Percentiles rank a stretch among this genome's conserved stretches.
Evolutionary conservation across 805 yeast genomes (phyloP).

Genomic region (Kluyveromyces lactis): DNA sequence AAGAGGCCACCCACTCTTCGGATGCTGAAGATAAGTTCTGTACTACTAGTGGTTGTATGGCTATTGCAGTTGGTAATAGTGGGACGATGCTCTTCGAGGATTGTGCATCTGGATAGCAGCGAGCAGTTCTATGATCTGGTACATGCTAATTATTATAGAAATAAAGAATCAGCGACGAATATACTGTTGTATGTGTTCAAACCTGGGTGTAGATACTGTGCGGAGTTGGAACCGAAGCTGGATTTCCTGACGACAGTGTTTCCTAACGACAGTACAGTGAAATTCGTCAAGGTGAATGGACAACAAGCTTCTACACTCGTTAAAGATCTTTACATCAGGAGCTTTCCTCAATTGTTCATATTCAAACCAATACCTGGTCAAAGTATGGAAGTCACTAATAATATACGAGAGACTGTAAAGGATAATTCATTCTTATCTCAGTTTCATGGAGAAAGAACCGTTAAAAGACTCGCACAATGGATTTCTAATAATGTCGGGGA

Average conservation of each 20-base stretch:
- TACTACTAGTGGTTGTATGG: too few relatives aligned
- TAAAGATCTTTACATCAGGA: conserved; percentile 32
- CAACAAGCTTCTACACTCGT: conserved; percentile 29
- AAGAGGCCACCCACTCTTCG: too few relatives aligned
- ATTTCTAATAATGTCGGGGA: conserved; percentile 25
- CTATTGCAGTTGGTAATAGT: too few relatives aligned
- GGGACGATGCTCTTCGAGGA: too few relatives aligned
- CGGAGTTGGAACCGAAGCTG: conserved; percentile 37
- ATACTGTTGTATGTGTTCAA: conserved; percentile 30
- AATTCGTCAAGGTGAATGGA: conserved; percentile 31
- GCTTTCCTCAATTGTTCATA: conserved; percentile 44
- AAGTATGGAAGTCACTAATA: neutral
- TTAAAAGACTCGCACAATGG: conserved; percentile 5
- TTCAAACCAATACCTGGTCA: conserved; percentile 22
- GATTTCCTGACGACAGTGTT: conserved; percentile 38
- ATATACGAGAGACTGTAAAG: neutral
- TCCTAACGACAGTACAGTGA: conserved; percentile 28
- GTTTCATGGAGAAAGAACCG: conserved; percentile 1
- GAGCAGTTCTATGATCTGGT: neutral
- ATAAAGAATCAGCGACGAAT: neutral
- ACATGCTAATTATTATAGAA: neutral
- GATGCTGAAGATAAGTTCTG: too few relatives aligned
- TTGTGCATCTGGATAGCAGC: neutral
- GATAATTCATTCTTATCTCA: neutral
- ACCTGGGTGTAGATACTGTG: conserved; percentile 39